These are phyloP conservation scores for Brettanomyces naardenensis DNA, from an alignment of 805 yeast species.

Conservation along the genomic window DNA sequence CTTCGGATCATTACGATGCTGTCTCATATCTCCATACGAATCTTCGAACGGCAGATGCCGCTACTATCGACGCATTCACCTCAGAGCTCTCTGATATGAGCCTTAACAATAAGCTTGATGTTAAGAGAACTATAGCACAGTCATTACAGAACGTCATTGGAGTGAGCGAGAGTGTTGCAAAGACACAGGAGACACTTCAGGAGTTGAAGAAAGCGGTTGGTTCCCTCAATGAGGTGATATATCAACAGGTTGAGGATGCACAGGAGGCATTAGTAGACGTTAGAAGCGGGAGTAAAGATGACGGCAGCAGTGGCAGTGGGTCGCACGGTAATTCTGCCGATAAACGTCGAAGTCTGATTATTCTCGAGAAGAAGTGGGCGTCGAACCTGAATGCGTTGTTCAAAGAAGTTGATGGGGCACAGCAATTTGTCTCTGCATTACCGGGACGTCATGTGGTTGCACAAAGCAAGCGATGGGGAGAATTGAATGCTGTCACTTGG, in stretches of 20 bases:
- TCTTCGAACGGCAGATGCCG: constrained; percentile 58
- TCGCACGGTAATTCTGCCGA: constrained; percentile 27
- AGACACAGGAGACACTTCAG: constrained; percentile 59
- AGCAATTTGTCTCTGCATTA: constrained; percentile 60
- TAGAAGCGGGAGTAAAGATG: constrained; percentile 6
- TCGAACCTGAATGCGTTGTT: constrained; percentile 60
- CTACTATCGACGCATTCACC: constrained; percentile 64
- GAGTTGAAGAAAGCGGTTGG: constrained; percentile 51
- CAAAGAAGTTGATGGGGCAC: constrained; percentile 87
- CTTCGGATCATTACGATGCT: constrained; percentile 39
- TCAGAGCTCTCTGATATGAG: constrained; percentile 4
- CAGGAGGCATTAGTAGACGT: not conserved
- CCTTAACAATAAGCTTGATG: constrained; percentile 41
- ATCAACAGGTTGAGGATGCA: constrained; percentile 29
- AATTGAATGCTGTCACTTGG: constrained; percentile 78
- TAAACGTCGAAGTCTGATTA: constrained; percentile 63
- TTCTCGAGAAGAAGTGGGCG: constrained; percentile 78
- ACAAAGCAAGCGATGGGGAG: constrained; percentile 82
- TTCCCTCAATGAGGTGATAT: constrained; percentile 52
- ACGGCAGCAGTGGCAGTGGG: too few species aligned
- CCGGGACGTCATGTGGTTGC: constrained; percentile 77
- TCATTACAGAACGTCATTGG: constrained; percentile 56
- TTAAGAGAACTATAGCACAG: constrained; percentile 49
- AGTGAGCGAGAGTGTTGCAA: constrained; percentile 50
- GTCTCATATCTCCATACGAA: constrained; percentile 38